These are phyloP conservation scores for Sistotremastrum suecicum DNA, from an alignment of 768 basidiomycete species.

Conservation along the genomic window DNA sequence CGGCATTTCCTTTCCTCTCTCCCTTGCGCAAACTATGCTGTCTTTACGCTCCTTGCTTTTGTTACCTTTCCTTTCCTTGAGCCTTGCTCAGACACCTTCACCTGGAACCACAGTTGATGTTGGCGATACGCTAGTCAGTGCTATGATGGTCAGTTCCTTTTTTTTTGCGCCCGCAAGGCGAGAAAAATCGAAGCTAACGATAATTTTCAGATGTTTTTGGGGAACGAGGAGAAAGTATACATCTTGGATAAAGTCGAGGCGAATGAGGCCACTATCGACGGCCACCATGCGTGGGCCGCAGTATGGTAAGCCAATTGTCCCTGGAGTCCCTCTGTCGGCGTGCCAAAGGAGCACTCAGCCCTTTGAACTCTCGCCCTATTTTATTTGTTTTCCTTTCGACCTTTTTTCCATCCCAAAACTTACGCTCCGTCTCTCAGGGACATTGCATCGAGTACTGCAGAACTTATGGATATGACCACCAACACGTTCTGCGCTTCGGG, in stretches of 20 bases:
- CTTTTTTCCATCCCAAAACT: background rate
- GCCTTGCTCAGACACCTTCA: too few relatives aligned
- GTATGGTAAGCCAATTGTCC: conserved; percentile 59
- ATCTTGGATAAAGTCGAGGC: conserved; percentile 86
- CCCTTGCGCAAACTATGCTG: too few relatives aligned
- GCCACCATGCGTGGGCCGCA: conserved; percentile 63
- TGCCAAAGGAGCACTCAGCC: background rate
- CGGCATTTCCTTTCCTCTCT: too few relatives aligned
- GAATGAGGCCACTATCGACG: conserved; percentile 49
- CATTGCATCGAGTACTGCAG: conserved; percentile 39
- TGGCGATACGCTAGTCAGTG: conserved; percentile 34
- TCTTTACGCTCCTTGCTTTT: too few relatives aligned
- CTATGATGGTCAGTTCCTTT: conserved; percentile 34
- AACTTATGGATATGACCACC: conserved; percentile 55
- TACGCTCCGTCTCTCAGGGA: conserved; percentile 30
- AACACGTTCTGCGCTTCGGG: conserved; percentile 77
- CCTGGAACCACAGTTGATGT: conserved; percentile 16
- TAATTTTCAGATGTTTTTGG: conserved; percentile 54
- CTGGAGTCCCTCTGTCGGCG: background rate
- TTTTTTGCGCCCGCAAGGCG: background rate
- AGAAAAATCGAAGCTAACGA: background rate
- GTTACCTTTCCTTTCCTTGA: too few relatives aligned
- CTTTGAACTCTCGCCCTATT: too few relatives aligned
- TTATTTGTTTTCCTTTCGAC: too few relatives aligned
- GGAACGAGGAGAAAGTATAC: conserved; percentile 69